phyloP scores from a whole-genome alignment of 371 early-diverging fungal genomes.

The Mortierella sp. region DNA sequence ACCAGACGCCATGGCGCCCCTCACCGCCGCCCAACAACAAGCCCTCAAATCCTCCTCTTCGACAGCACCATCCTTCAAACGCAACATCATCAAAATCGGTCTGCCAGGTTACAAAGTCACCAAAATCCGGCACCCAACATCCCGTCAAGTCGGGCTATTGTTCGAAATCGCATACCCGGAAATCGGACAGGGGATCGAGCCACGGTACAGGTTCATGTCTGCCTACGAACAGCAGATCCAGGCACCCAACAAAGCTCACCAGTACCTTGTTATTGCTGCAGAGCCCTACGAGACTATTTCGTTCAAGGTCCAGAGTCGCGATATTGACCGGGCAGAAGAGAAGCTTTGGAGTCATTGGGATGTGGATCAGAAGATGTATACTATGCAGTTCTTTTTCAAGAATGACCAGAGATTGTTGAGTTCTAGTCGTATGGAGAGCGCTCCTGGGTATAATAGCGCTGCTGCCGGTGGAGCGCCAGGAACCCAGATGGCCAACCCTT shows the following conservation, averaged over 20 bases:
- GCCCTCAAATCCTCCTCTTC: conserved; percentile 29
- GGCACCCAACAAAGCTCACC: conserved; percentile 88
- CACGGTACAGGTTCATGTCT: conserved; percentile 97
- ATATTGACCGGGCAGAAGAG: conserved; percentile 89
- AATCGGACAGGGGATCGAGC: conserved; percentile 81
- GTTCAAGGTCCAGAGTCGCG: conserved; percentile 94
- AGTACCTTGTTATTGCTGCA: conserved; percentile 96
- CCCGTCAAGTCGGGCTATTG: conserved; percentile 91
- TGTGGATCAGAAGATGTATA: conserved; percentile 88
- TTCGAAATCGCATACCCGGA: conserved; percentile 96
- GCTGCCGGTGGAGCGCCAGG: conserved; percentile 26
- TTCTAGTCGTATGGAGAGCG: conserved; percentile 51
- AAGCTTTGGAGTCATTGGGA: conserved; percentile 97
- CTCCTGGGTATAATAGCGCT: conserved; percentile 33
- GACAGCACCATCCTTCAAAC: conserved; percentile 67
- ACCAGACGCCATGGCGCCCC: conserved; percentile 66
- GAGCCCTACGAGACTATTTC: conserved; percentile 98
- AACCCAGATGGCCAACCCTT: conserved; percentile 61
- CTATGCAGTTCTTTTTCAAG: conserved; percentile 92
- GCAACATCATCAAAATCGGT: conserved; percentile 93
- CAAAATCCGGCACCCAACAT: conserved; percentile 91
- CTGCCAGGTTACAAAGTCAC: conserved; percentile 98
- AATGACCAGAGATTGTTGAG: conserved; percentile 61
- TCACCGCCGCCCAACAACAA: conserved; percentile 56
- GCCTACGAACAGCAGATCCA: conserved; percentile 97